These are phyloP conservation scores for Lactarius trivialis DNA, from an alignment of 768 basidiomycete species.

Conservation along the genomic window DNA sequence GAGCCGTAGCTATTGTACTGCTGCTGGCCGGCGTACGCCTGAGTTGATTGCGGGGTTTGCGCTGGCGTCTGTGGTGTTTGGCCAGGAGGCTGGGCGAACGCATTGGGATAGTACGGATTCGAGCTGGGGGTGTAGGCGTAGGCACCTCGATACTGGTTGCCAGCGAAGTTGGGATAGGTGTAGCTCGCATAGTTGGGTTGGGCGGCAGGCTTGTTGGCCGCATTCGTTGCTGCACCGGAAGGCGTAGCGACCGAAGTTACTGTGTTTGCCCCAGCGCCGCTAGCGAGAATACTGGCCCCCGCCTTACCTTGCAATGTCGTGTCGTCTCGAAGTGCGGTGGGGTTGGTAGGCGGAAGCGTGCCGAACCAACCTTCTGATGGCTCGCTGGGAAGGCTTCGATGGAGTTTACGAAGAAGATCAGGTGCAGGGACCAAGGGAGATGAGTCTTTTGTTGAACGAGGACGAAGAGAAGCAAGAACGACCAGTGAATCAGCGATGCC, in stretches of 20 bases:
- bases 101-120: constrained; percentile 29
- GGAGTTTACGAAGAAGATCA: constrained; percentile 60
- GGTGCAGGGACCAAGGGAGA: constrained; percentile 56
- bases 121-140: constrained; percentile 38
- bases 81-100: constrained; percentile 29
- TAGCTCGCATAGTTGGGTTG: constrained; percentile 27
- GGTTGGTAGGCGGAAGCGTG: constrained; percentile 51
- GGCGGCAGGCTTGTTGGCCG: constrained; percentile 28
- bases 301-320: constrained; percentile 60
- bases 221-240: constrained; percentile 30
- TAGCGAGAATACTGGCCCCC: constrained; percentile 20
- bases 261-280: constrained; percentile 16
- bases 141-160: constrained; percentile 31
- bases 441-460: constrained; percentile 43
- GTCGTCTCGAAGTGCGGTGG: constrained; percentile 66
- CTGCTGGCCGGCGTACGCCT: constrained; percentile 32
- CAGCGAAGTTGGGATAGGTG: constrained; percentile 26
- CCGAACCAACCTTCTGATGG: constrained; percentile 68
- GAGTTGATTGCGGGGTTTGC: constrained; percentile 31
- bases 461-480: constrained; percentile 63
- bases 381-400: constrained; percentile 57
- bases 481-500: constrained; percentile 65
- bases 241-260: constrained; percentile 18
- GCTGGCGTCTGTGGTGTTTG: constrained; percentile 22
- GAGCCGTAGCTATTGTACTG: constrained; percentile 38